Evolutionary conservation across 257 asterid species (phyloP).

Genomic region (Jasminum sambac): DNA sequence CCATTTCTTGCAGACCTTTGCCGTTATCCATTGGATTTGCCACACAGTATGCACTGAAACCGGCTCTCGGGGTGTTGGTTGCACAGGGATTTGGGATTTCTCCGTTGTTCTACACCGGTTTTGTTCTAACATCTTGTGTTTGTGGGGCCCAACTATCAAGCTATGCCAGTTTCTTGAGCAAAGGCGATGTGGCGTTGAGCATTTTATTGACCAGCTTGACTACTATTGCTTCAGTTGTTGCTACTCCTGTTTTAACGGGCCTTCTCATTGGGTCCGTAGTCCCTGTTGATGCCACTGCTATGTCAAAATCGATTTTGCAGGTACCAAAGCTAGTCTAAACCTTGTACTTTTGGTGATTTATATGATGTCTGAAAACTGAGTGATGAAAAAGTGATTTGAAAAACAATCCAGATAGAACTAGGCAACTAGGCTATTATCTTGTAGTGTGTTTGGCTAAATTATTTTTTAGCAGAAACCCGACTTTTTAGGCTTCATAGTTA

Average conservation of each 20-base stretch:
- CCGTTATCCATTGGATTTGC: slow-evolving; percentile 74
- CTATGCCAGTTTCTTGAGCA: slow-evolving; percentile 94
- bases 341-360: not conserved
- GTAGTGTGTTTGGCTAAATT: too few relatives aligned
- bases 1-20: slow-evolving; percentile 62
- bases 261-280: slow-evolving; percentile 96
- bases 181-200: slow-evolving; percentile 94
- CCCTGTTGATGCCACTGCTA: slow-evolving; percentile 91
- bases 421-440: too few relatives aligned
- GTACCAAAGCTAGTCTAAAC: slow-evolving; percentile 31
- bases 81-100: slow-evolving; percentile 85
- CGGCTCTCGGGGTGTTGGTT: slow-evolving; percentile 76
- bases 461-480: too few relatives aligned
- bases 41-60: slow-evolving; percentile 85
- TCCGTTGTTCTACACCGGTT: slow-evolving; percentile 79
- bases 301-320: slow-evolving; percentile 97
- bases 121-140: slow-evolving; percentile 85
- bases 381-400: too few relatives aligned
- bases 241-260: slow-evolving; percentile 87
- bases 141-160: slow-evolving; percentile 98
- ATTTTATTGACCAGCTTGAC: slow-evolving; percentile 85
- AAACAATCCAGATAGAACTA: too few relatives aligned
- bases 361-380: not conserved
- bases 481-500: too few relatives aligned
- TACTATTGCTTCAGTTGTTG: slow-evolving; percentile 84